Base-by-base conservation (phyloP, 768 basidiomycete genomes). In the Amanita muscaria region DNA sequence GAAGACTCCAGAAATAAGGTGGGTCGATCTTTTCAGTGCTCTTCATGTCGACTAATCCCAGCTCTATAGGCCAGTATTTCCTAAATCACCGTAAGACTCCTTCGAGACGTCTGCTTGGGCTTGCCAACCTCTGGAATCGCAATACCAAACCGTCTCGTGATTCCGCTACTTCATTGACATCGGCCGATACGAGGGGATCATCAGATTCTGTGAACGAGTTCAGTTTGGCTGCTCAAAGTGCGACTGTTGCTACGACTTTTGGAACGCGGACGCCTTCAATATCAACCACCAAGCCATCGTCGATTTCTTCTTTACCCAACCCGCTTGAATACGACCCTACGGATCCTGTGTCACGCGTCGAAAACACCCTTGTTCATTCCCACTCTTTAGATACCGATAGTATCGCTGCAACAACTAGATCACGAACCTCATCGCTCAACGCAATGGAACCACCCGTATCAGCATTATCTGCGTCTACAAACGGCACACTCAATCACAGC, bases 11-110 rank as follows among this genome's bases (percentile, higher is more conserved):
- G 30, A 42, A 23, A 33, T 42, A 42, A 42, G 31, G 31, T 42
- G 31, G 23, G 37, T 45, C 38, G 25, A 16, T 21, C 25, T 42
- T 35, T 44, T 44, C 24, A 30, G 46, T 37, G n/a, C 42, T 27
- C 32, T 23, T 25, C 46, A 57, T 60, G 54, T 40, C 46, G 11
- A 47, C 57, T 59, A 46, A 59, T 49, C 31, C 27, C 29, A 45
- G 47, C 45, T 49, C 53, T 42, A 47, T 59, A 42, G 54, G 54
- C 54, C 52, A 56, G 50, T 59, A 60, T 54, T 59, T 59, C 42
- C 53, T 56, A 48, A 58, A 50, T 39, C 50, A 57, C 46, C 49
- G 52, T 47, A 52, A 52, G 53, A 56, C 59, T 32, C 54, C 56
- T 53, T 46, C 59, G 45, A 51, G 57, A 50, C 52, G 52, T 48